phyloP scores from a whole-genome alignment of 2,329 filamentous ascomycete genomes.

The Didymosphaeria variabile region DNA sequence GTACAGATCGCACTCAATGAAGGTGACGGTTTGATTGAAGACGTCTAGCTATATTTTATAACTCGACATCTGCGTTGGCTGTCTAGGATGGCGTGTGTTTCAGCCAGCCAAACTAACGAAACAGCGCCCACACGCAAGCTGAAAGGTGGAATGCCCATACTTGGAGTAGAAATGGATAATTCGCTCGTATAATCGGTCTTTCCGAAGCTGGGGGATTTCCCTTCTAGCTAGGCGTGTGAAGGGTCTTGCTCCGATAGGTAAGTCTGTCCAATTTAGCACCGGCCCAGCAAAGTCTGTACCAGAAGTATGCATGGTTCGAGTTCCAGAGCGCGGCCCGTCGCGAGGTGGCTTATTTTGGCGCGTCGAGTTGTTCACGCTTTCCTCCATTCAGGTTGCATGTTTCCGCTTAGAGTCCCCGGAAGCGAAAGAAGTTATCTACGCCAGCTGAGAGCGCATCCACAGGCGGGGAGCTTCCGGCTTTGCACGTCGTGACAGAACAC shows the following conservation, averaged over 20 bases:
- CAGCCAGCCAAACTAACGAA: background rate
- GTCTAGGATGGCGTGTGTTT: background rate
- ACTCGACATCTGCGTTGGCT: background rate
- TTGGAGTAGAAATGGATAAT: background rate
- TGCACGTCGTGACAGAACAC: too few species aligned
- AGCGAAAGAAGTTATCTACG: background rate
- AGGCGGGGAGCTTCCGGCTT: too few species aligned
- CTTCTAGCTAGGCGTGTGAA: background rate
- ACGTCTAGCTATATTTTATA: background rate
- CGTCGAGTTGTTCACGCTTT: background rate
- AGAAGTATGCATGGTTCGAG: background rate
- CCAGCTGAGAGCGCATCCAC: background rate
- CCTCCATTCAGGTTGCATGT: background rate
- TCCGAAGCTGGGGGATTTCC: background rate
- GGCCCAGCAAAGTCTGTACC: background rate
- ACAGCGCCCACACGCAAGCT: background rate
- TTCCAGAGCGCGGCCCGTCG: slow-evolving; percentile 3
- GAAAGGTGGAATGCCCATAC: background rate
- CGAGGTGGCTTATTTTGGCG: slow-evolving; percentile 1
- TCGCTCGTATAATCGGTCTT: background rate
- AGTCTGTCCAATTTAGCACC: background rate
- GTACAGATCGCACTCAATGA: background rate
- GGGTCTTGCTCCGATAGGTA: background rate
- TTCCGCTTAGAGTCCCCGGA: background rate
- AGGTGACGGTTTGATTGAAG: background rate